These are phyloP conservation scores for Capronia coronata DNA, from an alignment of 2,329 filamentous ascomycete genomes.

Conservation along the genomic window DNA sequence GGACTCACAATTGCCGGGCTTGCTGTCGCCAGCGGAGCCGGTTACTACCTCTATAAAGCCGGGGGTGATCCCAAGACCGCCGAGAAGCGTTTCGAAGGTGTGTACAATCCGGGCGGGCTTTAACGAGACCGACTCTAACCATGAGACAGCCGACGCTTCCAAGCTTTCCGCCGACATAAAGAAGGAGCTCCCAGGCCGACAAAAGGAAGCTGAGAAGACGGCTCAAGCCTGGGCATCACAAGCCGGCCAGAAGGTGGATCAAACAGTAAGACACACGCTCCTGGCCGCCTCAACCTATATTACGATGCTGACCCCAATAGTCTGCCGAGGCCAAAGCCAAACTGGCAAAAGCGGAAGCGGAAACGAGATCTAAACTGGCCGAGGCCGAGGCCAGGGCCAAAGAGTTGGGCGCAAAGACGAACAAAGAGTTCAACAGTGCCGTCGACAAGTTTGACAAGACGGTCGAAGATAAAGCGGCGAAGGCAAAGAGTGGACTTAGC, in stretches of 20 bases:
- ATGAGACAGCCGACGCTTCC: slow-evolving; percentile 64
- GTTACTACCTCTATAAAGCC: slow-evolving; percentile 86
- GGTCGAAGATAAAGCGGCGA: slow-evolving; percentile 67
- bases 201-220: slow-evolving; percentile 58
- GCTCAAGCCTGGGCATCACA: slow-evolving; percentile 56
- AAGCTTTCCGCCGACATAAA: slow-evolving; percentile 61
- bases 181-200: slow-evolving; percentile 57
- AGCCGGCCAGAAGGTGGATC: slow-evolving; percentile 61
- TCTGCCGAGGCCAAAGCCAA: slow-evolving; percentile 40
- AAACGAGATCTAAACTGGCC: slow-evolving; percentile 46
- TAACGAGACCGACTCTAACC: slow-evolving; percentile 1
- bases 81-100: slow-evolving; percentile 82
- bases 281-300: background rate
- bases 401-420: slow-evolving; percentile 59
- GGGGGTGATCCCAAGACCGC: slow-evolving; percentile 75
- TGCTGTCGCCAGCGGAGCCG: slow-evolving; percentile 60
- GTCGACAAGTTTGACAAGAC: slow-evolving; percentile 76
- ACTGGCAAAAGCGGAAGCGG: slow-evolving; percentile 55
- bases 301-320: slow-evolving; percentile 26
- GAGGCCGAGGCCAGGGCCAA: slow-evolving; percentile 60
- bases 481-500: slow-evolving; percentile 77
- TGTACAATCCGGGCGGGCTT: slow-evolving; percentile 29
- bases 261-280: slow-evolving; percentile 51
- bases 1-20: slow-evolving; percentile 49
- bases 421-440: slow-evolving; percentile 45